phyloP scores from a whole-genome alignment of 2,329 filamentous ascomycete species.

The Fusarium irregulare region DNA sequence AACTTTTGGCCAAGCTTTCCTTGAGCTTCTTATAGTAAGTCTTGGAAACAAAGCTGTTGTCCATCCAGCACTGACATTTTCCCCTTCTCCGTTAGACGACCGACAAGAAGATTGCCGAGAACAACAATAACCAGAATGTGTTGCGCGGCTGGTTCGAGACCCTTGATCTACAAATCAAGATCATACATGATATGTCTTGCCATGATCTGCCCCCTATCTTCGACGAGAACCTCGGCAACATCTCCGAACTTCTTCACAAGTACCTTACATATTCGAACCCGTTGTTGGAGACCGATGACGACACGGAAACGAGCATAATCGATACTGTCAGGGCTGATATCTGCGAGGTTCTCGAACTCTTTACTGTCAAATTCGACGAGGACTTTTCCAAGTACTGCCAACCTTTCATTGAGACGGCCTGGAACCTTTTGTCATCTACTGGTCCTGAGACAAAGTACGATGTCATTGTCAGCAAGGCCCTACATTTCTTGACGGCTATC shows the following conservation, averaged over 20 bases:
- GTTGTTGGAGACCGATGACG: constrained; percentile 85
- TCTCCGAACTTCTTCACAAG: constrained; percentile 86
- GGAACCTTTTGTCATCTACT: constrained; percentile 88
- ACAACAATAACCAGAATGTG: constrained; percentile 77
- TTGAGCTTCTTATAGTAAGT: constrained; percentile 79
- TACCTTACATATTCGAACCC: constrained; percentile 91
- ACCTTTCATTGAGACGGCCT: constrained; percentile 89
- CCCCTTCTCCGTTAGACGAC: constrained; percentile 61
- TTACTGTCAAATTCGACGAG: constrained; percentile 94
- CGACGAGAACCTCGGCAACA: constrained; percentile 83
- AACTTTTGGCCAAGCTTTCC: constrained; percentile 86
- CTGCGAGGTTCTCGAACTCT: constrained; percentile 89
- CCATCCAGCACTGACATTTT: constrained; percentile 28
- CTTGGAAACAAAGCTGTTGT: not conserved
- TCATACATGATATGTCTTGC: constrained; percentile 96
- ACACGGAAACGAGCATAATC: constrained; percentile 84
- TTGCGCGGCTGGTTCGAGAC: constrained; percentile 85
- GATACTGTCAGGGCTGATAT: constrained; percentile 94
- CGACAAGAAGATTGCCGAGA: constrained; percentile 77
- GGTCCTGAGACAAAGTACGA: constrained; percentile 94
- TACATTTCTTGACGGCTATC: constrained; percentile 94
- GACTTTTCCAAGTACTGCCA: constrained; percentile 84
- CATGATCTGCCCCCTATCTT: constrained; percentile 96
- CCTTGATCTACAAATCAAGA: constrained; percentile 87
- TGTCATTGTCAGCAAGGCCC: constrained; percentile 89